A percentile compares a stretch with the other conserved stretches of the same genome.
These are phyloP conservation scores for Oryza longistaminata DNA, from an alignment of 176 grass and related monocot genomes.

Conservation along the genomic window DNA sequence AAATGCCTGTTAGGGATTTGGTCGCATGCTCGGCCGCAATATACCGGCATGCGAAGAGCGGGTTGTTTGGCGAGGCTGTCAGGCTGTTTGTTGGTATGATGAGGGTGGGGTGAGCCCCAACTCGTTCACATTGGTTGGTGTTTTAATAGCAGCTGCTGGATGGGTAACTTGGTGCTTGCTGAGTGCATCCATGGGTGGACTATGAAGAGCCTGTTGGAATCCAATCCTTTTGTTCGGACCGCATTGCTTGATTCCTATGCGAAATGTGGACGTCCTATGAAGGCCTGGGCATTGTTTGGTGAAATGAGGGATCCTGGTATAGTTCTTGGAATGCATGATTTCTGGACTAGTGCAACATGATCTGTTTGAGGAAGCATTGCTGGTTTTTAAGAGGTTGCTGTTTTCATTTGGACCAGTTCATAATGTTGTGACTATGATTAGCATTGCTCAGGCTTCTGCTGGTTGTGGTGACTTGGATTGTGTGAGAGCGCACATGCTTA, in stretches of 20 bases:
- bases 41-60: conserved; percentile 35
- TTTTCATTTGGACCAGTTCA: conserved; percentile 35
- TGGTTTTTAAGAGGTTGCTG: conserved; percentile 52
- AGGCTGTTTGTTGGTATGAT: conserved; percentile 47
- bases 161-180: conserved; percentile 31
- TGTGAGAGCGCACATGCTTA: conserved; percentile 62
- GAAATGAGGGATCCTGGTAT: conserved; percentile 44
- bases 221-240: conserved; percentile 52
- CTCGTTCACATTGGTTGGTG: conserved; percentile 62
- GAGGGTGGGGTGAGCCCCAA: conserved; percentile 46
- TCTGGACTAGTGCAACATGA: conserved; percentile 52
- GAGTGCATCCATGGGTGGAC: conserved; percentile 58
- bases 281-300: conserved; percentile 43
- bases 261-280: conserved; percentile 49
- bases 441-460: conserved; percentile 45
- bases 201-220: conserved; percentile 46
- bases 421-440: conserved; percentile 56
- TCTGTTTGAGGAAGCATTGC: conserved; percentile 64
- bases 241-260: conserved; percentile 64
- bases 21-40: conserved; percentile 54
- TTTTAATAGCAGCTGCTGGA: conserved; percentile 23
- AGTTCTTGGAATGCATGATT: conserved; percentile 74
- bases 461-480: conserved; percentile 48
- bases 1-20: conserved; percentile 47
- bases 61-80: conserved; percentile 34